Base-by-base conservation (phyloP, 345 rosid species). In the Aquilaria sinensis region DNA sequence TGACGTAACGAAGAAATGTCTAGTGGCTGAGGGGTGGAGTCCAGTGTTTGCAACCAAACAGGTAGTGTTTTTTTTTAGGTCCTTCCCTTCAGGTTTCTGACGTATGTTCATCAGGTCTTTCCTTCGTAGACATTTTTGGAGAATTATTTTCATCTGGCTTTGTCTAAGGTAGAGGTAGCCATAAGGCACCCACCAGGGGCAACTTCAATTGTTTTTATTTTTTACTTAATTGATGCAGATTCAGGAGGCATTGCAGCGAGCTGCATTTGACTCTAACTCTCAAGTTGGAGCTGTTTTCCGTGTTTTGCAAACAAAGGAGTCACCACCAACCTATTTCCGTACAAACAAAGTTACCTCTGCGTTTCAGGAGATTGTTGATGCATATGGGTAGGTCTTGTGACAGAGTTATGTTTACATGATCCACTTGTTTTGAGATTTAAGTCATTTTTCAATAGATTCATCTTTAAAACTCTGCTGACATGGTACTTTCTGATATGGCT, bases 1-100 rank as follows among this genome's bases (percentile, higher is more conserved):
- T 68, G 97, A 94, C 69, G 97, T 90, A 74, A 86, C 96, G 47
- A 94, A 90, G 71, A 94, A 86, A 67, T 90, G 99, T 72, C 93
- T 94, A 68, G 99, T 83, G 47, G 95, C 81, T 68, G 99, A 94
- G 74, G 97, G 95, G 47, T 94, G 97, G 96, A 85, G 95, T 74
- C 97, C 97, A 56, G 84, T 90, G 70, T 88, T 88, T 78, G 96
- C 95, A 64, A 70, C 90, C 57, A 86, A 90, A 34, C 90, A 88
- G 86, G 97, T 88, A 67, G 58, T 62, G 57, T 29, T 52, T 65
- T 61, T 64, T 51, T 32, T 16, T 48, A 60, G 30, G 57, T 52
- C 56, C 23, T 23, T 51, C 66, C 56, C 54, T 29, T 51, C 41
- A n/a, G 5, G 14, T 62, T 23, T 66, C 37, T 10, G 32, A 15